A percentile compares a stretch with the other conserved stretches of the same genome.
These are phyloP conservation scores for Salvia splendens DNA, from an alignment of 257 asterid genomes.

Conservation along the genomic window DNA sequence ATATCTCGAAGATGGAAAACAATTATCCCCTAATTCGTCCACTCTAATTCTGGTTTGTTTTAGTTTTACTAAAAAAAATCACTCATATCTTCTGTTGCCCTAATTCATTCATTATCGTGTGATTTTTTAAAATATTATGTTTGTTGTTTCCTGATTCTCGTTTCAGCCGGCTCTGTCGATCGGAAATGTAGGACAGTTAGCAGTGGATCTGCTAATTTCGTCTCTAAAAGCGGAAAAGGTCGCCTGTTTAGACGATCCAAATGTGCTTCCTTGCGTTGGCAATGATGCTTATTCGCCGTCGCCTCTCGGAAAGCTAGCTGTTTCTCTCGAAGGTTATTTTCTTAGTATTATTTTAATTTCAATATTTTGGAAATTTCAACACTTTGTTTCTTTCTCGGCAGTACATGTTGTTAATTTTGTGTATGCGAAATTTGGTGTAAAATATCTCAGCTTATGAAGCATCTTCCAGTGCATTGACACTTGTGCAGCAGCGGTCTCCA, in stretches of 20 bases:
- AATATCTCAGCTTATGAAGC: conserved; percentile 68
- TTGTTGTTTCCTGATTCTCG: neutral
- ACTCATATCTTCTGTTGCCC: neutral
- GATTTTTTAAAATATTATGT: neutral
- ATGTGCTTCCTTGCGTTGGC: conserved; percentile 92
- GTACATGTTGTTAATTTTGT: neutral
- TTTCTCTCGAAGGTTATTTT: conserved; percentile 75
- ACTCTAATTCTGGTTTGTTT: conserved; percentile 71
- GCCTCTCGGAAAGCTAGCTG: conserved; percentile 75
- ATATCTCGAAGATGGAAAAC: conserved; percentile 62
- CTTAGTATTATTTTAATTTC: neutral
- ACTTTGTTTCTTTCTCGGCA: too few species aligned
- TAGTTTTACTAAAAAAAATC: conserved; percentile 26
- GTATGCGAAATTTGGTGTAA: conserved; percentile 23
- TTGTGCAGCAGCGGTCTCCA: conserved; percentile 94
- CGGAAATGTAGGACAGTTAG: conserved; percentile 95
- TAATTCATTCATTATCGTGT: neutral
- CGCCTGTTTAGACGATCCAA: conserved; percentile 81
- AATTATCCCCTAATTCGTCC: conserved; percentile 46
- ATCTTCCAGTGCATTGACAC: conserved; percentile 53
- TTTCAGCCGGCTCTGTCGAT: conserved; percentile 87
- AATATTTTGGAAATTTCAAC: neutral
- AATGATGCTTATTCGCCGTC: conserved; percentile 83
- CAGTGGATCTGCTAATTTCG: conserved; percentile 81
- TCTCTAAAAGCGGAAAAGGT: conserved; percentile 62